Conservation (phyloP, 2,329 filamentous ascomycete species). For the Aspergillus ibericus region DNA sequence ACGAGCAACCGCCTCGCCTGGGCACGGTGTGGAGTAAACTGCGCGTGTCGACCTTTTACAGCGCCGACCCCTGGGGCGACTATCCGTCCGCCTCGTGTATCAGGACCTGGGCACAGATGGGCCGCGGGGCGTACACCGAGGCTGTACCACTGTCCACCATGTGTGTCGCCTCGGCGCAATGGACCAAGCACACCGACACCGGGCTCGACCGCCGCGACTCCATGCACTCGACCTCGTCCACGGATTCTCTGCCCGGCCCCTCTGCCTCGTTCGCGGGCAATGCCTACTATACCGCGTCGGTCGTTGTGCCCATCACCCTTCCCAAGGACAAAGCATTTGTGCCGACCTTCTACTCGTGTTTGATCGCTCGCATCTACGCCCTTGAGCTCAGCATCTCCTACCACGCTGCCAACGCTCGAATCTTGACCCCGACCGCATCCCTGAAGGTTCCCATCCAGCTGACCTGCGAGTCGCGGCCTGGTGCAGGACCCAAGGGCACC, state of each 20-base stretch:
- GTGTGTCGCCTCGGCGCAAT: conserved; percentile 58
- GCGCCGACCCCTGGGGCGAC: conserved; percentile 51
- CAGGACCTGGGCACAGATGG: conserved; percentile 40
- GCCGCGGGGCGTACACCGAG: conserved; percentile 56
- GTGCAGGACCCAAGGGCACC: background rate
- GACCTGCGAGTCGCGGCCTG: conserved; percentile 22
- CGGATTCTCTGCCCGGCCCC: conserved; percentile 32
- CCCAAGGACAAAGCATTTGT: conserved; percentile 63
- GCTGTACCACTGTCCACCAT: conserved; percentile 55
- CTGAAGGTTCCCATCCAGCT: conserved; percentile 49
- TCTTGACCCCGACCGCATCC: conserved; percentile 41
- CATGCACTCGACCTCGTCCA: conserved; percentile 29
- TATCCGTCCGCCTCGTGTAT: conserved; percentile 49
- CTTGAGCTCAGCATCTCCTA: conserved; percentile 61
- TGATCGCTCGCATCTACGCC: conserved; percentile 63
- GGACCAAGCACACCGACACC: conserved; percentile 50
- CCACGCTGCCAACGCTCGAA: conserved; percentile 49
- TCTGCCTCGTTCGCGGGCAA: conserved; percentile 46
- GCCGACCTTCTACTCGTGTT: conserved; percentile 69
- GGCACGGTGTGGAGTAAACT: conserved; percentile 55
- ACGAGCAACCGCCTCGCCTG: conserved; percentile 55
- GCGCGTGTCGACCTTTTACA: conserved; percentile 59
- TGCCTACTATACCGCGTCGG: conserved; percentile 60
- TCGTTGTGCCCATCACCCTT: conserved; percentile 64
- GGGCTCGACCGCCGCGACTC: conserved; percentile 33